Conservation (phyloP, 768 basidiomycete species). For the Amanita inopinata region DNA sequence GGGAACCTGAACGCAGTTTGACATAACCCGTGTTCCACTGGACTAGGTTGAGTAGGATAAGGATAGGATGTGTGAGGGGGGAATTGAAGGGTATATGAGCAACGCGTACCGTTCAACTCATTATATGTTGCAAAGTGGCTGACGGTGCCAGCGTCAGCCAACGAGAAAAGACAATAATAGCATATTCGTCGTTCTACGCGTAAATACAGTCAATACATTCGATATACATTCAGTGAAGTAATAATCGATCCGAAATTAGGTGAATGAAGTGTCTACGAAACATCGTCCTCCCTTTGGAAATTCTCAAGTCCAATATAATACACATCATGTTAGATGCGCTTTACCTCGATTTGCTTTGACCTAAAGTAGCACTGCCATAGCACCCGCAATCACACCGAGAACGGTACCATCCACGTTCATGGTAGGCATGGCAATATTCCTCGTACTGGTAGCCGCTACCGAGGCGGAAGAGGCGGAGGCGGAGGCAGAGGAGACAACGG, state of each 20-base stretch:
- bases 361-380: conserved; percentile 8
- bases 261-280: too few species aligned
- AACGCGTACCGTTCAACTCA: too few species aligned
- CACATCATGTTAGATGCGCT: neutral
- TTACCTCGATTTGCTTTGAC: neutral
- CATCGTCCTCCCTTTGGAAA: neutral
- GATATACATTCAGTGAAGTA: neutral
- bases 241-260: too few species aligned
- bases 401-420: conserved; percentile 8
- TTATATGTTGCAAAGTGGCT: too few species aligned
- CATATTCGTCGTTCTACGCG: neutral
- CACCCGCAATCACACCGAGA: conserved; percentile 8
- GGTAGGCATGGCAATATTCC: conserved; percentile 7
- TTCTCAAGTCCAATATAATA: neutral
- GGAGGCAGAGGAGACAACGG: conserved; percentile 1
- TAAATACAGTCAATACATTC: conserved; percentile 1
- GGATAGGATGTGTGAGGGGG: too few species aligned
- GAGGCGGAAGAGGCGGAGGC: neutral
- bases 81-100: neutral
- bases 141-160: conserved; percentile 3
- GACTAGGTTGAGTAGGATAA: neutral
- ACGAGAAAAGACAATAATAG: neutral
- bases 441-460: conserved; percentile 2
- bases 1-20: too few species aligned
- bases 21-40: too few species aligned